phyloP scores from a whole-genome alignment of 176 grass and related monocot genomes.

The Zea luxurians region DNA sequence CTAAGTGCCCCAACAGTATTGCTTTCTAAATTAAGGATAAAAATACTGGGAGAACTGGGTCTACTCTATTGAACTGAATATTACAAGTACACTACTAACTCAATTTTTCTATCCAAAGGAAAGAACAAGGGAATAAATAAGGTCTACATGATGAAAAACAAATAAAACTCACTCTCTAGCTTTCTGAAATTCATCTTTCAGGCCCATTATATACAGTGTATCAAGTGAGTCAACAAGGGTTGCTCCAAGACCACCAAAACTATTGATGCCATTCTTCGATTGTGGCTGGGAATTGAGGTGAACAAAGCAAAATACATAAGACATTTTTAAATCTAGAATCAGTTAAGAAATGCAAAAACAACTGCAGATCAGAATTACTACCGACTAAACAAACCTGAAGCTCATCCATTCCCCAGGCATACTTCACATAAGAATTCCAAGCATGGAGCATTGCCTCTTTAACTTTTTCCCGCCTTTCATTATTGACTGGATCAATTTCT shows the following conservation, averaged over 20 bases:
- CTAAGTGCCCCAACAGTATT: slow-evolving; percentile 4
- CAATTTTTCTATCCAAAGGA: neutral
- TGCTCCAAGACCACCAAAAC: slow-evolving; percentile 97
- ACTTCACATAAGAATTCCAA: slow-evolving; percentile 94
- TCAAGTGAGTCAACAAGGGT: slow-evolving; percentile 93
- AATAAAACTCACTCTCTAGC: slow-evolving; percentile 86
- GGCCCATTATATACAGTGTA: slow-evolving; percentile 96
- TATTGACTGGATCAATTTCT: slow-evolving; percentile 73
- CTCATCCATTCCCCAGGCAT: slow-evolving; percentile 95
- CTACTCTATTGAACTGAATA: slow-evolving; percentile 26
- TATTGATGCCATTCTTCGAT: slow-evolving; percentile 88
- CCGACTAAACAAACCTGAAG: slow-evolving; percentile 69
- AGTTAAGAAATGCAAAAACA: slow-evolving; percentile 35
- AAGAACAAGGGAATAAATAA: neutral
- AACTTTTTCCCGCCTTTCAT: slow-evolving; percentile 87
- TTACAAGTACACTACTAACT: slow-evolving; percentile 16
- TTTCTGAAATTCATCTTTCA: slow-evolving; percentile 94
- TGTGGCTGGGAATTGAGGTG: slow-evolving; percentile 62
- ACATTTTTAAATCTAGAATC: slow-evolving; percentile 28
- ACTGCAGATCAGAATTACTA: slow-evolving; percentile 25
- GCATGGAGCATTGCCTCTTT: slow-evolving; percentile 94
- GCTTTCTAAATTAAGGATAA: slow-evolving; percentile 28
- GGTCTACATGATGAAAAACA: slow-evolving; percentile 24
- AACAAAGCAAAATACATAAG: slow-evolving; percentile 25
- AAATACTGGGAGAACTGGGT: neutral